Base-by-base conservation (phyloP, 1,139 yeast species). In the Entelexis paramagnoliae region DNA sequence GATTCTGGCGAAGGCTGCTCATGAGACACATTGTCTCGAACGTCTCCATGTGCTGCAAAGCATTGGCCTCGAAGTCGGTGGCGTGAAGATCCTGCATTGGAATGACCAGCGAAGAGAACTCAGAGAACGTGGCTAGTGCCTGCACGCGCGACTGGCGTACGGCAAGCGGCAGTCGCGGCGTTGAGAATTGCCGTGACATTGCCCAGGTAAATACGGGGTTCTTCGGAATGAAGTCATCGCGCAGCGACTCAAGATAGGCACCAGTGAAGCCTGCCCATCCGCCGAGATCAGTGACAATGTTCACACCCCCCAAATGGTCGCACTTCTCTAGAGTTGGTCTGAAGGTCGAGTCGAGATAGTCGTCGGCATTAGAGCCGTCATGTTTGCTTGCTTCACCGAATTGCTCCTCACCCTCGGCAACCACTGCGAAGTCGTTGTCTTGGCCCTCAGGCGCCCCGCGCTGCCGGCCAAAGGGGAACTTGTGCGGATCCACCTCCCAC, bases 261-360 rank as follows among this genome's bases (percentile, higher is more conserved):
- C 71, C 65, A 1, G 85, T 68, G 59, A 84, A 81, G 0, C 95
- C 96, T 42, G 89, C 82, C 97, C 97, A 91, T 0, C 83, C 83
- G 36, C 79, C 73, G 6, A 81, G 59, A 49, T 87, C 94, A 0
- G 83, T 75, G 2, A 81, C 63, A 0, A 85, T 52, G 58, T 82
- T 83, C 13, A 89, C 57, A 0, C 96, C 96, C 51, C 76, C 78
- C 30, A 88, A 64, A 26, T 71, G 67, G 64, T 91, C 97, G 62
- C 93, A 80, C 56, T 78, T 77, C 62, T 91, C 98, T n/a, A 91
- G 63, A 46, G 76, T 68, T 4, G 72, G 71, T 50, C 96, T 71
- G 54, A 89, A 77, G 10, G 71, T 69, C 7, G 75, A 77, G 45
- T 83, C 83, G 46, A 79, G 63, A 49, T 78, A 79, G 10, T 81